These are phyloP conservation scores for Aspergillus indologenus DNA, from an alignment of 495 filamentous ascomycete species.

Conservation along the genomic window DNA sequence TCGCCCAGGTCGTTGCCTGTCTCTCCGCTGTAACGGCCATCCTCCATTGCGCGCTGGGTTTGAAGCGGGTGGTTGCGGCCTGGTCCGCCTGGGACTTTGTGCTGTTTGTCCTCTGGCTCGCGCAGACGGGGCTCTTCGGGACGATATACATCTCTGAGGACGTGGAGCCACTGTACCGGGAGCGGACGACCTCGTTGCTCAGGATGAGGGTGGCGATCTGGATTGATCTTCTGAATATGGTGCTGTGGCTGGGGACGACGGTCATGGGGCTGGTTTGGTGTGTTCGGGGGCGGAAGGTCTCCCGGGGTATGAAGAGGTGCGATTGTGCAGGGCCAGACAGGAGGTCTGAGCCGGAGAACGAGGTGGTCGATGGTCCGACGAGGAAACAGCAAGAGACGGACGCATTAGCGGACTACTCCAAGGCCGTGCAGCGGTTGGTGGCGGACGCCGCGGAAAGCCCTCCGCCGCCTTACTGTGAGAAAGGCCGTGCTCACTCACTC, in stretches of 20 bases:
- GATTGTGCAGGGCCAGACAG: no score
- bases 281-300: conserved; percentile 26
- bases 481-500: no score
- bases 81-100: conserved; percentile 62
- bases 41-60: conserved; percentile 55
- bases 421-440: no score
- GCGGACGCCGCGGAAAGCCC: no score
- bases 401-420: no score
- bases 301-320: conserved; percentile 3
- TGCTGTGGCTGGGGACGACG: conserved; percentile 63
- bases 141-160: conserved; percentile 61
- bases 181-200: conserved; percentile 28
- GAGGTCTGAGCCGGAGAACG: no score
- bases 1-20: conserved; percentile 59
- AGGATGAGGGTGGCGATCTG: conserved; percentile 77
- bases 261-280: conserved; percentile 30
- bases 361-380: no score
- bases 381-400: no score
- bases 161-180: conserved; percentile 49
- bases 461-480: no score
- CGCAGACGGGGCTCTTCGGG: conserved; percentile 68
- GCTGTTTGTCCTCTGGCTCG: conserved; percentile 68
- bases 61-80: conserved; percentile 51
- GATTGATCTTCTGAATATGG: conserved; percentile 62
- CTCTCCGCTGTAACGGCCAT: conserved; percentile 57